phyloP scores from a whole-genome alignment of 768 basidiomycete species.

The Naganishia vishniacii region DNA sequence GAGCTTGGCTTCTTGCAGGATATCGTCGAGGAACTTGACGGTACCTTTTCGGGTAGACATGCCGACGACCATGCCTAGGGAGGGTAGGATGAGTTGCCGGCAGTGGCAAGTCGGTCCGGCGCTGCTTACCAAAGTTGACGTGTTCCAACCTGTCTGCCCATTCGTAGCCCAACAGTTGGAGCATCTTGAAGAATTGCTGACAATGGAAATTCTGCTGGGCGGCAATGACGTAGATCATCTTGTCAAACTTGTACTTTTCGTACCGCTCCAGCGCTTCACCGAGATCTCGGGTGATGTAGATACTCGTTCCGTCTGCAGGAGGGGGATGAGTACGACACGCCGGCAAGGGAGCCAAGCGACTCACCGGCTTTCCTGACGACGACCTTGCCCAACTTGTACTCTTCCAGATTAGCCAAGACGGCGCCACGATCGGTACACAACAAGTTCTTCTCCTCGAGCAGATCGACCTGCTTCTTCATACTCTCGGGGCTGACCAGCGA shows the following conservation, averaged over 20 bases:
- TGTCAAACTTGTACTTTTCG: conserved; percentile 82
- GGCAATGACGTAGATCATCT: conserved; percentile 89
- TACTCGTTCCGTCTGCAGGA: conserved; percentile 74
- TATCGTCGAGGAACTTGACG: conserved; percentile 89
- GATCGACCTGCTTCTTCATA: conserved; percentile 61
- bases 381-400: conserved; percentile 86
- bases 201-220: conserved; percentile 70
- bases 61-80: conserved; percentile 67
- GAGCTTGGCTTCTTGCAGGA: conserved; percentile 65
- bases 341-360: conserved; percentile 8
- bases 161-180: conserved; percentile 79
- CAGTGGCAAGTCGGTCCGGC: conserved; percentile 52
- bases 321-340: neutral
- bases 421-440: conserved; percentile 60
- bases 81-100: neutral
- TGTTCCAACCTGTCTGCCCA: conserved; percentile 81
- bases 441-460: conserved; percentile 60
- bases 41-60: conserved; percentile 86
- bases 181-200: conserved; percentile 86
- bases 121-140: conserved; percentile 57
- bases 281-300: conserved; percentile 92
- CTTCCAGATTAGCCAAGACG: conserved; percentile 76
- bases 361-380: conserved; percentile 68
- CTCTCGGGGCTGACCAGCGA: conserved; percentile 61
- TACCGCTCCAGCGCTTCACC: conserved; percentile 87